Evolutionary conservation across 2,329 filamentous ascomycete species (phyloP).

Genomic region (Ustilaginoidea virens): DNA sequence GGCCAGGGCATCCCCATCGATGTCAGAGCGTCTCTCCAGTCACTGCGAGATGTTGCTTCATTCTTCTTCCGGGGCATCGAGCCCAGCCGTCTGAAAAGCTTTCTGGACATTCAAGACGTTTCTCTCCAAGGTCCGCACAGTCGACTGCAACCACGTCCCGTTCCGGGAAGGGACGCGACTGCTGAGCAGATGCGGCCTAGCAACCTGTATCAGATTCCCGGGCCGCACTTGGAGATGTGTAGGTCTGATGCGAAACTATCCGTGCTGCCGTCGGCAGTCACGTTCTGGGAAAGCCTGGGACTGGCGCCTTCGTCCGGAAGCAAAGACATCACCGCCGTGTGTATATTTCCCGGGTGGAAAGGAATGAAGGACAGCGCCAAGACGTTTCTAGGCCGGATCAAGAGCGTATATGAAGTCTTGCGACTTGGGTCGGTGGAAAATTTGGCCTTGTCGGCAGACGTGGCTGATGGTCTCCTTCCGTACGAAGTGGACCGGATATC

Average conservation of each 20-base stretch:
- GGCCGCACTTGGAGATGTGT: constrained; percentile 58
- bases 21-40: constrained; percentile 32
- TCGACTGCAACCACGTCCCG: constrained; percentile 33
- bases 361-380: constrained; percentile 45
- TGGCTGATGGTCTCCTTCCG: constrained; percentile 30
- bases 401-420: constrained; percentile 56
- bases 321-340: constrained; percentile 58
- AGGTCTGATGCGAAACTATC: constrained; percentile 55
- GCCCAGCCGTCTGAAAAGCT: constrained; percentile 26
- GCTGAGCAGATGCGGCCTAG: constrained; percentile 32
- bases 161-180: constrained; percentile 24
- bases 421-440: constrained; percentile 53
- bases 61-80: constrained; percentile 24
- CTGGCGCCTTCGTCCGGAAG: constrained; percentile 53
- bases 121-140: constrained; percentile 35
- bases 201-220: constrained; percentile 45
- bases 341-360: constrained; percentile 51
- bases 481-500: constrained; percentile 32
- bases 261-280: constrained; percentile 56
- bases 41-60: constrained; percentile 28
- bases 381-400: constrained; percentile 51
- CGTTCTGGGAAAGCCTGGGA: constrained; percentile 72
- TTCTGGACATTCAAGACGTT: constrained; percentile 42
- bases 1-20: constrained; percentile 26
- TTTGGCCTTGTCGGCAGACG: constrained; percentile 24